phyloP scores from a whole-genome alignment of 495 filamentous ascomycete genomes.

The Hypoxylon lenormandii region DNA sequence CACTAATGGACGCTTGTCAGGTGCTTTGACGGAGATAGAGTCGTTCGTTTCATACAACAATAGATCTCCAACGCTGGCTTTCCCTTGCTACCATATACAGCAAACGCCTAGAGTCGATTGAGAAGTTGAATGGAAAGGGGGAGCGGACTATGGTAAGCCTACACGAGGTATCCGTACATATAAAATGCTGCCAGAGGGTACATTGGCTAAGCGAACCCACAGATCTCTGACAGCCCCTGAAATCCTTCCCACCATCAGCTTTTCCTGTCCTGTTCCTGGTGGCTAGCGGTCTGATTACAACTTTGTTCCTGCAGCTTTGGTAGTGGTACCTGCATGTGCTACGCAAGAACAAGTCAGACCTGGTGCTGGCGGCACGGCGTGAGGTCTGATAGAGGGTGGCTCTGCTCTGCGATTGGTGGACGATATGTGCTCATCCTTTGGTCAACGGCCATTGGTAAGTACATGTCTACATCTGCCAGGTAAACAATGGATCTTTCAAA shows the following conservation, averaged over 20 bases:
- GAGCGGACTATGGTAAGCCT: neutral
- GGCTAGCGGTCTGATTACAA: conserved; percentile 22
- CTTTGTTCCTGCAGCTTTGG: conserved; percentile 45
- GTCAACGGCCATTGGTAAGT: neutral
- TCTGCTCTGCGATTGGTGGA: conserved; percentile 29
- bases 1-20: neutral
- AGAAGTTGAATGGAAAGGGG: conserved; percentile 12
- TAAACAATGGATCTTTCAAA: neutral
- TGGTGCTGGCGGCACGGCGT: conserved; percentile 1
- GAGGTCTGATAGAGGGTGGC: conserved; percentile 4
- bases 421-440: neutral
- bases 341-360: conserved; percentile 34
- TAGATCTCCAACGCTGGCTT: conserved; percentile 8
- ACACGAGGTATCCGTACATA: conserved; percentile 6
- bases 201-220: conserved; percentile 15
- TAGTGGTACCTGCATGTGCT: conserved; percentile 45
- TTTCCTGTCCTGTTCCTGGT: conserved; percentile 27
- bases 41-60: neutral
- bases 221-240: conserved; percentile 33
- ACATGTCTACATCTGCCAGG: neutral
- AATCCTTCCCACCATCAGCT: conserved; percentile 25
- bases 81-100: neutral
- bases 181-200: conserved; percentile 7
- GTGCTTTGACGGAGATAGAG: neutral
- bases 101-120: conserved; percentile 1